Evolutionary conservation across 2,329 filamentous ascomycete genomes (phyloP).

Genomic region (Mycocentrospora acerina): DNA sequence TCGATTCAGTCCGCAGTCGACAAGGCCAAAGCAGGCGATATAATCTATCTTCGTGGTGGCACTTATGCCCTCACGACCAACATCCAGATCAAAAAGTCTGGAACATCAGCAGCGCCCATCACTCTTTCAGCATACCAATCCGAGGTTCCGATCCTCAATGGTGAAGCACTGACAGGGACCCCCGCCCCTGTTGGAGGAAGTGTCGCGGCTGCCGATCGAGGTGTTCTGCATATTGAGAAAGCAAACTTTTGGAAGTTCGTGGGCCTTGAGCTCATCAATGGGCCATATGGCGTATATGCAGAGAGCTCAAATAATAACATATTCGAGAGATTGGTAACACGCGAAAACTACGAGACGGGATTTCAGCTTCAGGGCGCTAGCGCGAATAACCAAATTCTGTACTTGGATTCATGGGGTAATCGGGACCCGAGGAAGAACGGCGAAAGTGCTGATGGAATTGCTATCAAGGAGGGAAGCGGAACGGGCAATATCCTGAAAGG

Average conservation of each 20-base stretch:
- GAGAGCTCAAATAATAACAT: conserved; percentile 39
- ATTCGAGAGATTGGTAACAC: conserved; percentile 41
- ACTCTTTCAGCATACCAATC: conserved; percentile 47
- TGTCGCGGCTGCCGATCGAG: conserved; percentile 47
- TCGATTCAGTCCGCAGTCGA: conserved; percentile 53
- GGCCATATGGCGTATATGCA: conserved; percentile 44
- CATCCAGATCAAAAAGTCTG: conserved; percentile 48
- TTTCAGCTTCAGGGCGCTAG: conserved; percentile 41
- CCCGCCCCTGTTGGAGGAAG: conserved; percentile 46
- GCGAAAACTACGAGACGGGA: conserved; percentile 45
- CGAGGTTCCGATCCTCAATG: conserved; percentile 52
- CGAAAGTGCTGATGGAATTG: conserved; percentile 54
- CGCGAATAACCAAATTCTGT: conserved; percentile 26
- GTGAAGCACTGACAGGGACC: conserved; percentile 45
- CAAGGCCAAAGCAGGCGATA: conserved; percentile 50
- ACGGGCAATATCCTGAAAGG: conserved; percentile 50
- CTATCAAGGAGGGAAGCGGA: conserved; percentile 50
- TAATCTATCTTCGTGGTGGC: conserved; percentile 48
- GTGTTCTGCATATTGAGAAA: conserved; percentile 51
- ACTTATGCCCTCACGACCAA: conserved; percentile 51
- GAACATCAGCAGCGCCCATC: conserved; percentile 44
- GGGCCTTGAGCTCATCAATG: conserved; percentile 42
- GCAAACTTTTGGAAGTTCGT: conserved; percentile 52
- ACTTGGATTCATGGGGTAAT: conserved; percentile 27
- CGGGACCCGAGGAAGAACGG: conserved; percentile 52